Conservation (phyloP, 2,329 filamentous ascomycete species). For the Cephalotrichum gorgonifer region DNA sequence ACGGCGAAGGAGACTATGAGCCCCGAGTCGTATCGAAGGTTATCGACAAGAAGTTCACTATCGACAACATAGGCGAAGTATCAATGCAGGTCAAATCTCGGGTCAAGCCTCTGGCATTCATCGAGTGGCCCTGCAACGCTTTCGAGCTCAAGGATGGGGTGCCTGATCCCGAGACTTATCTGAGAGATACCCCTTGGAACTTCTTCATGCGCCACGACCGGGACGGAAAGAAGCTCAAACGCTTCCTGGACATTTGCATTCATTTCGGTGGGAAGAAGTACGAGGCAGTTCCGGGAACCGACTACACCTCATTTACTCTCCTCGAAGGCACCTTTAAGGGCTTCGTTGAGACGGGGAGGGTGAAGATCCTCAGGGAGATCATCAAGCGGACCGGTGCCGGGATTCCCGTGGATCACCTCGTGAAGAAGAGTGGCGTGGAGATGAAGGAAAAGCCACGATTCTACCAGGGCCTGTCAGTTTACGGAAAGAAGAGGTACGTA, state of each 20-base stretch:
- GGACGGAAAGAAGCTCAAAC: slow-evolving; percentile 41
- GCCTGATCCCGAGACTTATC: slow-evolving; percentile 11
- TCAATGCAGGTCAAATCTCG: slow-evolving; percentile 56
- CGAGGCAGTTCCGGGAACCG: slow-evolving; percentile 18
- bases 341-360: slow-evolving; percentile 37
- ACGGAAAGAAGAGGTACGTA: slow-evolving; percentile 54
- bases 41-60: slow-evolving; percentile 58
- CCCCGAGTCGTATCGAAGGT: slow-evolving; percentile 40
- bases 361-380: slow-evolving; percentile 48
- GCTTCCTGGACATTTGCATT: slow-evolving; percentile 44
- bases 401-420: slow-evolving; percentile 56
- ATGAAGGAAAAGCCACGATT: slow-evolving; percentile 54
- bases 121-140: slow-evolving; percentile 19
- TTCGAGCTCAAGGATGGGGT: slow-evolving; percentile 16
- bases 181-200: slow-evolving; percentile 20
- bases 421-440: slow-evolving; percentile 55
- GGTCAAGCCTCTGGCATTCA: slow-evolving; percentile 40
- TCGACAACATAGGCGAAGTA: slow-evolving; percentile 64
- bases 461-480: slow-evolving; percentile 69
- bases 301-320: slow-evolving; percentile 26
- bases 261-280: slow-evolving; percentile 29
- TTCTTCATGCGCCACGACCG: slow-evolving; percentile 38
- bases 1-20: slow-evolving; percentile 23
- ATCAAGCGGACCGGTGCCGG: slow-evolving; percentile 59
- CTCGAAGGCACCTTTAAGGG: slow-evolving; percentile 27